phyloP scores from a whole-genome alignment of 1,284 basidiomycete species.

The Blastosporella zonata region DNA sequence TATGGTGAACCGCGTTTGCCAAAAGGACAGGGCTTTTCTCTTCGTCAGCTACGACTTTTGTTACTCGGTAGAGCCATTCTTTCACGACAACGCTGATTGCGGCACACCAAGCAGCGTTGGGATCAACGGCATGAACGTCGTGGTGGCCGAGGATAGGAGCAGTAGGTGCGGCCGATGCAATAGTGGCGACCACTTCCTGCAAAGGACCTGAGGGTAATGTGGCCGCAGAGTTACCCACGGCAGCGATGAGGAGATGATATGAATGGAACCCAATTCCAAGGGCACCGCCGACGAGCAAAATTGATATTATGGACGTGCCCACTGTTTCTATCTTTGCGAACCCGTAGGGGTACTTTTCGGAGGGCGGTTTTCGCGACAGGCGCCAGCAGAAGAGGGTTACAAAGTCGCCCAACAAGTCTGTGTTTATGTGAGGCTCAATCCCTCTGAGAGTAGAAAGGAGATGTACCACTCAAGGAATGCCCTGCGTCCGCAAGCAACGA shows the following conservation, averaged over 20 bases:
- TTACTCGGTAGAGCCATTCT: constrained; percentile 90
- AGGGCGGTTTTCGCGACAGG: constrained; percentile 79
- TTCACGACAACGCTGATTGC: constrained; percentile 78
- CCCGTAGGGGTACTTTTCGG: constrained; percentile 78
- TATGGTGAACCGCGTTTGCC: constrained; percentile 92
- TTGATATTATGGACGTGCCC: constrained; percentile 81
- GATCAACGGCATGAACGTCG: constrained; percentile 71
- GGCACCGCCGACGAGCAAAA: constrained; percentile 83
- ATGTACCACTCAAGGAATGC: constrained; percentile 85
- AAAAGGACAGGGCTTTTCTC: constrained; percentile 89
- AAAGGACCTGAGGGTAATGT: constrained; percentile 56
- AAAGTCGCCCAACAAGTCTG: constrained; percentile 85
- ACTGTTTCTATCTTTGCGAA: constrained; percentile 95
- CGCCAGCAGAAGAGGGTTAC: constrained; percentile 93
- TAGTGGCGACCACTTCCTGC: constrained; percentile 56
- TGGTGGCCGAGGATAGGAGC: constrained; percentile 56
- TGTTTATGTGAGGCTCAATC: neutral
- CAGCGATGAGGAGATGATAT: constrained; percentile 73
- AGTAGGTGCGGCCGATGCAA: constrained; percentile 53
- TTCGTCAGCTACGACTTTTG: constrained; percentile 84
- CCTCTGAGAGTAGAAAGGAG: constrained; percentile 5
- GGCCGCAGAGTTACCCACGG: constrained; percentile 57
- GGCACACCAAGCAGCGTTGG: constrained; percentile 97
- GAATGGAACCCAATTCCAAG: constrained; percentile 94
- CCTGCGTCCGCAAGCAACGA: constrained; percentile 93